These are phyloP conservation scores for Luffa acutangula DNA, from an alignment of 306 rosid species.

Conservation along the genomic window DNA sequence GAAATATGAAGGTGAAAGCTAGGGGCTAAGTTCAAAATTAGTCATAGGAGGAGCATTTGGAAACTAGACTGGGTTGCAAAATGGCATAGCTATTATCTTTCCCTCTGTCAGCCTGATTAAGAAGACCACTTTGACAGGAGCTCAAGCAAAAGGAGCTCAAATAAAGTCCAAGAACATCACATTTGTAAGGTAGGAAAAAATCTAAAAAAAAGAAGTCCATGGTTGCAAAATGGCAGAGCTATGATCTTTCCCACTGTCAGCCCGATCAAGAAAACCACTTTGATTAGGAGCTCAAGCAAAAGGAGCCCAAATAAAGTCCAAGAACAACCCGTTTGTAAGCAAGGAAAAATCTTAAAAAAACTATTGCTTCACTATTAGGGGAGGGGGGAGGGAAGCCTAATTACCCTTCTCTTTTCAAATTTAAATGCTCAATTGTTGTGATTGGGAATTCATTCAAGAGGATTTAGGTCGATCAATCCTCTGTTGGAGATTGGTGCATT, in stretches of 20 bases:
- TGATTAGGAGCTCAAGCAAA: not conserved
- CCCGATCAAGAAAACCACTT: not conserved
- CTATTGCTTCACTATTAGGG: not conserved
- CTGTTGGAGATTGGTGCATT: not conserved
- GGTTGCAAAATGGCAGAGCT: not conserved
- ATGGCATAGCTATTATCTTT: not conserved
- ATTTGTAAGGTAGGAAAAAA: too few relatives aligned
- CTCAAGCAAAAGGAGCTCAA: too few relatives aligned
- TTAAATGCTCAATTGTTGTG: not conserved
- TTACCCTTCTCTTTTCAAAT: not conserved
- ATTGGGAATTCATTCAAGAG: not conserved
- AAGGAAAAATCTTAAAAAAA: not conserved
- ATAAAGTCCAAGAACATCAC: too few relatives aligned
- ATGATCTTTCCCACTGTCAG: not conserved
- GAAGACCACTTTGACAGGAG: not conserved
- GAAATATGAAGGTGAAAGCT: not conserved
- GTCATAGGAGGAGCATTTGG: not conserved
- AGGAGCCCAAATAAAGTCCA: not conserved
- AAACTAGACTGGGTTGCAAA: not conserved
- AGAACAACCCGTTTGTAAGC: not conserved
- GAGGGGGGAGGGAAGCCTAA: not conserved
- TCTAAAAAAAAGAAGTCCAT: too few relatives aligned
- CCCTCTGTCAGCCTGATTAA: not conserved
- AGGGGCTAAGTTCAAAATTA: not conserved
- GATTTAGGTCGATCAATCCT: not conserved